Evolutionary conservation across 179 eudicot species (phyloP).

Genomic region (Camellia oleifera): DNA sequence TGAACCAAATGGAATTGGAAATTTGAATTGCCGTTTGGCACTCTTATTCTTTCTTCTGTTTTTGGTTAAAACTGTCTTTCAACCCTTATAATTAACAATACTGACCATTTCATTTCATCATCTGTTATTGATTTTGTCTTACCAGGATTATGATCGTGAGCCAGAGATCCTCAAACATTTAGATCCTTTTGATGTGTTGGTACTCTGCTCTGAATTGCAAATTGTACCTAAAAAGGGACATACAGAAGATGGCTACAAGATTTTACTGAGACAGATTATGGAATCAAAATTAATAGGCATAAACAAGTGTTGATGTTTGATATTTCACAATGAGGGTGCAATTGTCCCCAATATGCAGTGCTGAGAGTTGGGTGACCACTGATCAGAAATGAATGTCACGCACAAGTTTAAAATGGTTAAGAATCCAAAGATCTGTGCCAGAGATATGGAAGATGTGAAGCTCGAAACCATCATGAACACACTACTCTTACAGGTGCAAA

Average conservation of each 20-base stretch:
- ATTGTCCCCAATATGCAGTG: not conserved
- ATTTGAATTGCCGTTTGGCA: not conserved
- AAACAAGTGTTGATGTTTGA: not conserved
- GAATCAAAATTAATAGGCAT: slow-evolving; percentile 11
- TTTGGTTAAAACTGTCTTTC: not conserved
- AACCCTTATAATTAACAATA: not conserved
- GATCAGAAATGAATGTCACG: no score
- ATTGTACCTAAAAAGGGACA: slow-evolving; percentile 35
- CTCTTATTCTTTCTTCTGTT: not conserved
- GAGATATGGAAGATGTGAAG: no score
- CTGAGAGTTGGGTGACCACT: not conserved
- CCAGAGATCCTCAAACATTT: slow-evolving; percentile 44
- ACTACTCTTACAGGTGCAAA: not conserved
- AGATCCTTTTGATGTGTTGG: slow-evolving; percentile 58
- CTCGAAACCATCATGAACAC: no score
- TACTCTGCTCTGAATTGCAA: slow-evolving; percentile 67
- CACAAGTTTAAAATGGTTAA: no score
- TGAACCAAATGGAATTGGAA: not conserved
- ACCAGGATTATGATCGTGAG: slow-evolving; percentile 87
- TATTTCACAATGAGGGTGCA: not conserved
- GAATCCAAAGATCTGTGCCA: no score
- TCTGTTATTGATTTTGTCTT: not conserved
- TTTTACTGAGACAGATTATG: slow-evolving; percentile 41
- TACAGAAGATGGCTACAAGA: slow-evolving; percentile 58
- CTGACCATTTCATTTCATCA: not conserved